These are phyloP conservation scores for Rhizophora mangle DNA, from an alignment of 345 rosid species.

Conservation along the genomic window DNA sequence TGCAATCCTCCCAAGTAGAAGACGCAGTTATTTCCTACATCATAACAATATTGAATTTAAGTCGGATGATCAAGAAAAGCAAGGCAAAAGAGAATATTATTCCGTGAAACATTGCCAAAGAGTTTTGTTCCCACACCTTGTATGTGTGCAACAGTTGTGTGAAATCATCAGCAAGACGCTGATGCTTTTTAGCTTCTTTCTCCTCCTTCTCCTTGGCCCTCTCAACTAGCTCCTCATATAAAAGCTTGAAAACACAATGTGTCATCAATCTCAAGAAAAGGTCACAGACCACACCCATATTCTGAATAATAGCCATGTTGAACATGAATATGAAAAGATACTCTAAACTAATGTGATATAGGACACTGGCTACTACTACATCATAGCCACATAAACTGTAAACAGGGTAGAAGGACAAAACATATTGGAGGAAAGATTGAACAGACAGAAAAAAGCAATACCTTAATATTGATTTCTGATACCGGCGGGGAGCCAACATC, in stretches of 20 bases:
- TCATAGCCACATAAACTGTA: no score
- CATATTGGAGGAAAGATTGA: not conserved
- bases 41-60: constrained; percentile 9
- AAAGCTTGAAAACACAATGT: constrained; percentile 46
- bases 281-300: not conserved
- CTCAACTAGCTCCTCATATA: constrained; percentile 76
- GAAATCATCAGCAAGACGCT: constrained; percentile 84
- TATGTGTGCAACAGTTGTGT: constrained; percentile 53
- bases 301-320: not conserved
- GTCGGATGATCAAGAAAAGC: not conserved
- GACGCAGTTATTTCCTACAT: constrained; percentile 70
- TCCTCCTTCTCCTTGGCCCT: constrained; percentile 93
- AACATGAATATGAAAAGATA: not conserved
- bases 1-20: constrained; percentile 82
- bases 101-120: not conserved
- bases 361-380: no score
- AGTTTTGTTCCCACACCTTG: constrained; percentile 50
- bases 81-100: not conserved
- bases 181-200: constrained; percentile 90
- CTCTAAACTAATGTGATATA: no score
- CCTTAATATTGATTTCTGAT: constrained; percentile 81
- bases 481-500: constrained; percentile 47
- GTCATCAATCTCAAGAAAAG: not conserved
- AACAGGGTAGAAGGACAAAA: no score
- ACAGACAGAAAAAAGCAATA: constrained; percentile 23